phyloP scores from a whole-genome alignment of 164 flowering plant genomes.

The Saururus chinensis region DNA sequence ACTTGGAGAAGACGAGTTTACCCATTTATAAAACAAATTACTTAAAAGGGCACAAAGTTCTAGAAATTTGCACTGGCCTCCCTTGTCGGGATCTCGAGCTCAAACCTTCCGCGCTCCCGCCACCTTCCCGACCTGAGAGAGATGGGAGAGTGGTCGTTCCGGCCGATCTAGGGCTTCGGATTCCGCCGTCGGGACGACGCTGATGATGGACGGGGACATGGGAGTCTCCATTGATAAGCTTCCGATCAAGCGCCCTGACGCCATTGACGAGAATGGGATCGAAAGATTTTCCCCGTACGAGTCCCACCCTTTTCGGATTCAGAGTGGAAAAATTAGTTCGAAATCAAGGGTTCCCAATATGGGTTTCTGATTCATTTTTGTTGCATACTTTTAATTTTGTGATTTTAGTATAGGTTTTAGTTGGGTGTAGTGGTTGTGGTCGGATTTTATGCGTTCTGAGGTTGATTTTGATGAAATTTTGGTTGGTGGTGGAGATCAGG shows the following conservation, averaged over 20 bases:
- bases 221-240: constrained; percentile 83
- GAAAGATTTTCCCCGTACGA: constrained; percentile 68
- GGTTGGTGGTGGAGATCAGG: constrained; percentile 14
- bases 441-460: not conserved
- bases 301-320: not conserved
- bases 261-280: constrained; percentile 71
- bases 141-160: no score
- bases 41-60: no score
- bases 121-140: no score
- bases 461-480: not conserved
- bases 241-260: constrained; percentile 71
- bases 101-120: no score
- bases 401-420: not conserved
- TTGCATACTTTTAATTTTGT: not conserved
- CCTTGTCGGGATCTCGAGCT: no score
- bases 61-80: no score
- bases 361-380: not conserved
- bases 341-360: no score
- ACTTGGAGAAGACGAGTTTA: no score
- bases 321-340: no score
- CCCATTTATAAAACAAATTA: no score
- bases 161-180: not conserved
- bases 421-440: not conserved
- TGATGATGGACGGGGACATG: constrained; percentile 34
- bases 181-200: not conserved